Base-by-base conservation (phyloP, 495 filamentous ascomycete species). In the Sphaerosporella brunnea region DNA sequence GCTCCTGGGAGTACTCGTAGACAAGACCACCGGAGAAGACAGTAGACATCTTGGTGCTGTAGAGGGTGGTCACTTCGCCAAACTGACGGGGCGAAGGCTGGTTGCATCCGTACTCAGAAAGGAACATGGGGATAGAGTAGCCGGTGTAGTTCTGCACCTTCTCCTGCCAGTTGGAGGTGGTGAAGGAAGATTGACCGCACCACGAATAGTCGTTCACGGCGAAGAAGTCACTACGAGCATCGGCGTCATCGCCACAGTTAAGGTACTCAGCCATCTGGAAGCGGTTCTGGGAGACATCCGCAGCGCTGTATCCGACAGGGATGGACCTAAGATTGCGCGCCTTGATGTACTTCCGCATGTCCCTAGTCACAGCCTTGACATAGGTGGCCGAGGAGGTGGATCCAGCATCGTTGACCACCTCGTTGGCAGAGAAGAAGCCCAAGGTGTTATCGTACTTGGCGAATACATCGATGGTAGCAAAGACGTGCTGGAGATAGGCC, bases 131-230 rank as follows among this genome's bases (percentile, higher is more conserved):
- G 39, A 94, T 67, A 52, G 86, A 84, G 62, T 94, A 96, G 57
- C 80, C 78, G 50, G 74, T 78, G 70, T 88, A 94, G 64, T 78
- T 83, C 38, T 37, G 23, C 24, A 59, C 56, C 74, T 95, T 95
- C 63, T 82, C 67, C 61, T 83, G 71, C 86, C 86, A 96, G 53
- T 84, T 85, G 43, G 87, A 83, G 40, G 35, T 37, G 11, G 24
- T 39, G 23, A 51, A 51, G 42, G 77, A 73, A 11, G 84, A 83
- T 42, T 73, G 74, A 55, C 85, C 80, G 60, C 88, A 96, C 88
- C 88, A 96, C 38, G 86, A 94, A 68, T 95, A 95, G 66, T 94
- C 90, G 66, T 96, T 95, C 43, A 94, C 93, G 41, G 84, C 87
- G 64, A 93, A 95, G 69, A 95, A 96, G 63, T 94, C 88, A 60